Percentiles rank a stretch among this genome's conserved stretches.
These are phyloP conservation scores for Colletotrichum lini DNA, from an alignment of 2,329 filamentous ascomycete genomes.

Conservation along the genomic window DNA sequence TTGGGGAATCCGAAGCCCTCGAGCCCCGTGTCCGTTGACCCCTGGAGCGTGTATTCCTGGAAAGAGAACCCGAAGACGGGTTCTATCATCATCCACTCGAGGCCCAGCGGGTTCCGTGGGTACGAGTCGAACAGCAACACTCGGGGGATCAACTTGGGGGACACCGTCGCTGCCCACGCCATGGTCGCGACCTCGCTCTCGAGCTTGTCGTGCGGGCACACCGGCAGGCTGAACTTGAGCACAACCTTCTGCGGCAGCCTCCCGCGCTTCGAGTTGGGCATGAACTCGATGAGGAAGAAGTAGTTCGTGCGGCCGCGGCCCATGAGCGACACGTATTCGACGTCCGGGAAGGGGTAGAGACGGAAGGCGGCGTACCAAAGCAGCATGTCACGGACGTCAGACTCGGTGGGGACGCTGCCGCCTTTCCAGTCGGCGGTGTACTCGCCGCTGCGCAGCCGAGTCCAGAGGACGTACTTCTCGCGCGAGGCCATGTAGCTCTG, in stretches of 20 bases:
- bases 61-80: constrained; percentile 19
- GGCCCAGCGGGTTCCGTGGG: constrained; percentile 32
- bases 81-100: constrained; percentile 43
- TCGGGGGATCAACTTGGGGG: constrained; percentile 4
- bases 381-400: constrained; percentile 10
- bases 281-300: constrained; percentile 22
- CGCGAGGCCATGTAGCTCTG: not conserved
- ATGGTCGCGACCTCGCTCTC: constrained; percentile 43
- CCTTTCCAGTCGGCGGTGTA: constrained; percentile 18
- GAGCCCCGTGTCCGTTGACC: constrained; percentile 18
- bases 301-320: constrained; percentile 7
- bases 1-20: not conserved
- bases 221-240: constrained; percentile 33
- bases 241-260: constrained; percentile 20
- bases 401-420: not conserved
- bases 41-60: constrained; percentile 15
- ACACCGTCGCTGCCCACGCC: constrained; percentile 15
- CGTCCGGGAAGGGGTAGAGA: not conserved
- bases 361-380: constrained; percentile 4
- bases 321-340: constrained; percentile 12
- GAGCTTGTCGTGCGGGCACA: constrained; percentile 32
- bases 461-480: constrained; percentile 11
- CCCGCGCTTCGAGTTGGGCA: not conserved
- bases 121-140: constrained; percentile 39
- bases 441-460: not conserved